Evolutionary conservation across 768 basidiomycete species (phyloP).

Genomic region (Amanita rimosa): DNA sequence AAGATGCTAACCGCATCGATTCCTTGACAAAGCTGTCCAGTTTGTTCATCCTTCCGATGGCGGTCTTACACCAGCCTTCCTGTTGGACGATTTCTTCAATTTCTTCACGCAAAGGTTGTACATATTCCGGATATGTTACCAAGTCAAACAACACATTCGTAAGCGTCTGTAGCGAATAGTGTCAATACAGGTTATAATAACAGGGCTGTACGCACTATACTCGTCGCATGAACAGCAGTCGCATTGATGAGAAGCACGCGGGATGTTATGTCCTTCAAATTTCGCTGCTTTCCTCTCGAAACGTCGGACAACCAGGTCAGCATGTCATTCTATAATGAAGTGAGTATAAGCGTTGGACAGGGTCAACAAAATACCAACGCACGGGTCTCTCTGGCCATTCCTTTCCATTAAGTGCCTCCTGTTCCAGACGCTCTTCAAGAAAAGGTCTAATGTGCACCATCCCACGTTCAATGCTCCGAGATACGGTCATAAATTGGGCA

Average conservation of each 20-base stretch:
- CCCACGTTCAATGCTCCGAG: conserved; percentile 8
- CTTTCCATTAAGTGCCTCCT: no score
- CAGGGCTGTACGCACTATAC: conserved; percentile 18
- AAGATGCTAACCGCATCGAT: conserved; percentile 18
- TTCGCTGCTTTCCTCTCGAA: conserved; percentile 18
- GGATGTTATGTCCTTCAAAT: conserved; percentile 20
- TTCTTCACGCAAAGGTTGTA: conserved; percentile 28
- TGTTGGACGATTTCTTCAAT: conserved; percentile 22
- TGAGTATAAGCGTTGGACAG: not conserved
- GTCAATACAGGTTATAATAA: no score
- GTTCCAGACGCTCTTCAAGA: no score
- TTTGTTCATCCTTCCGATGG: conserved; percentile 26
- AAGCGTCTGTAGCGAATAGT: conserved; percentile 18
- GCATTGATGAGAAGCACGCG: conserved; percentile 29
- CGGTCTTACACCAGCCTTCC: conserved; percentile 26
- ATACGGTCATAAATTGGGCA: conserved; percentile 7
- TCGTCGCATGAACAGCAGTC: conserved; percentile 26
- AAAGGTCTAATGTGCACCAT: conserved; percentile 16
- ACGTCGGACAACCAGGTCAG: conserved; percentile 34
- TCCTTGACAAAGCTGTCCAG: conserved; percentile 37
- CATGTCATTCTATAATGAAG: conserved; percentile 27
- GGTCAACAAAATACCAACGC: not conserved
- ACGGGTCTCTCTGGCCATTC: conserved; percentile 22
- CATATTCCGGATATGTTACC: conserved; percentile 21
- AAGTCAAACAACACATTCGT: conserved; percentile 25